Evolutionary conservation across 441 rosid genomes (phyloP).

Genomic region (Isatis lusitanica): DNA sequence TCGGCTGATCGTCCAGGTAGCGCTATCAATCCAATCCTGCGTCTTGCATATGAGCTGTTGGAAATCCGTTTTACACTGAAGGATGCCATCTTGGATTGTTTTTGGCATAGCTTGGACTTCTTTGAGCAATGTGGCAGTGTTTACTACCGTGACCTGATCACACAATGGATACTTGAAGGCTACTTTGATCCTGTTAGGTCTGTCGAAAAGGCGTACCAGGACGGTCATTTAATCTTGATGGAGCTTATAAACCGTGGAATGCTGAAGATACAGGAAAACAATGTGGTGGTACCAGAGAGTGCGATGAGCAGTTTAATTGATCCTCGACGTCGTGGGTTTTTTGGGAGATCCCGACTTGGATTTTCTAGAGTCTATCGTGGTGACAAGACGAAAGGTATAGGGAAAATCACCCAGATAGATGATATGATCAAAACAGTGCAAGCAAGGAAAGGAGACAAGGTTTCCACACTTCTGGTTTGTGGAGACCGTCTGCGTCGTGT

Average conservation of each 20-base stretch:
- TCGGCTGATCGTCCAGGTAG: background rate
- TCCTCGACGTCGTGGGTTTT: constrained; percentile 35
- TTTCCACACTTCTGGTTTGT: constrained; percentile 48
- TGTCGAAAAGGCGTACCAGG: constrained; percentile 46
- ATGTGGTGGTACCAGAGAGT: constrained; percentile 46
- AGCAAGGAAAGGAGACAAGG: constrained; percentile 29
- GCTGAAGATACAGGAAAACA: constrained; percentile 48
- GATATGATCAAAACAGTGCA: constrained; percentile 53
- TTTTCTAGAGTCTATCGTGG: constrained; percentile 38
- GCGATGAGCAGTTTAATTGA: constrained; percentile 32
- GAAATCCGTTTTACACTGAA: constrained; percentile 1
- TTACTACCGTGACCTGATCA: constrained; percentile 55
- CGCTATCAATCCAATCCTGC: constrained; percentile 7
- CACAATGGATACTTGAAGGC: constrained; percentile 67
- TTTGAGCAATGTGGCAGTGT: constrained; percentile 36
- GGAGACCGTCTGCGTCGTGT: constrained; percentile 43
- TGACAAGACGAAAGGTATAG: constrained; percentile 30
- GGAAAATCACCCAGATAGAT: constrained; percentile 44
- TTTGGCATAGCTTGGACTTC: constrained; percentile 52
- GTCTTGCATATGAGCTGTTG: constrained; percentile 25
- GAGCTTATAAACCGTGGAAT: constrained; percentile 46
- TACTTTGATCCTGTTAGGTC: constrained; percentile 37
- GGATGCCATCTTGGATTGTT: constrained; percentile 37
- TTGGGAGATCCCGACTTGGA: constrained; percentile 33
- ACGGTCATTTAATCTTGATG: constrained; percentile 51